A percentile compares a stretch with the other conserved stretches of the same genome.
Evolutionary conservation across 2,329 filamentous ascomycete species (phyloP).

Genomic region (Mollisia scopiformis): DNA sequence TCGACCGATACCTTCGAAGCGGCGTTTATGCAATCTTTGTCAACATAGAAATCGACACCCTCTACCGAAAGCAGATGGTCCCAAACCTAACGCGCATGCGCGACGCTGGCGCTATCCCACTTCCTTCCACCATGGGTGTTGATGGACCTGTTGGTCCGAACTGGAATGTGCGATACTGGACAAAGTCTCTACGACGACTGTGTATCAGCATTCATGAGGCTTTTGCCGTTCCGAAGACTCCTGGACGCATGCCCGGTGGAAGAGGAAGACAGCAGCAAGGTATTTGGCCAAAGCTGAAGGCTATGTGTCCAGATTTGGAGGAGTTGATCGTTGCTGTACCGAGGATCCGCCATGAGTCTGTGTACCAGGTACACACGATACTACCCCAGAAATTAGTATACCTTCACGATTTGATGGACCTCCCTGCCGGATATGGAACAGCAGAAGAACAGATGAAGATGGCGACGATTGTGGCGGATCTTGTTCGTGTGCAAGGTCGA

Average conservation of each 20-base stretch:
- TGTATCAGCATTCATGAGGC: not conserved
- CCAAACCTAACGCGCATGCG: not conserved
- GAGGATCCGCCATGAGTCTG: not conserved
- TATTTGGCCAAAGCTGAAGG: not conserved
- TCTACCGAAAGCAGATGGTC: conserved; percentile 3
- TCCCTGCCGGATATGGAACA: not conserved
- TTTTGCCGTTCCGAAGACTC: not conserved
- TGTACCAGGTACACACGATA: no score
- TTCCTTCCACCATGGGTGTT: not conserved
- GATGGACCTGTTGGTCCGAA: not conserved
- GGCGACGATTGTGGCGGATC: not conserved
- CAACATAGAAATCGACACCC: conserved; percentile 3
- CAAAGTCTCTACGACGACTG: not conserved
- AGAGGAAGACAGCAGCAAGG: not conserved
- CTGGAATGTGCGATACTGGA: conserved; percentile 3
- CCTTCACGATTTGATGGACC: not conserved
- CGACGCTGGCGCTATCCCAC: not conserved
- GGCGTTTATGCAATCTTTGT: conserved; percentile 1
- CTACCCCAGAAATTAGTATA: not conserved
- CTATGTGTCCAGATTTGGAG: conserved; percentile 4
- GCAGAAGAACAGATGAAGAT: not conserved
- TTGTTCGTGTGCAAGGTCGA: not conserved
- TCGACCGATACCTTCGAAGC: not conserved
- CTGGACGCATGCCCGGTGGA: no score
- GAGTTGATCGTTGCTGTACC: not conserved